These are phyloP conservation scores for Citrus medica DNA, from an alignment of 345 rosid genomes.

Conservation along the genomic window DNA sequence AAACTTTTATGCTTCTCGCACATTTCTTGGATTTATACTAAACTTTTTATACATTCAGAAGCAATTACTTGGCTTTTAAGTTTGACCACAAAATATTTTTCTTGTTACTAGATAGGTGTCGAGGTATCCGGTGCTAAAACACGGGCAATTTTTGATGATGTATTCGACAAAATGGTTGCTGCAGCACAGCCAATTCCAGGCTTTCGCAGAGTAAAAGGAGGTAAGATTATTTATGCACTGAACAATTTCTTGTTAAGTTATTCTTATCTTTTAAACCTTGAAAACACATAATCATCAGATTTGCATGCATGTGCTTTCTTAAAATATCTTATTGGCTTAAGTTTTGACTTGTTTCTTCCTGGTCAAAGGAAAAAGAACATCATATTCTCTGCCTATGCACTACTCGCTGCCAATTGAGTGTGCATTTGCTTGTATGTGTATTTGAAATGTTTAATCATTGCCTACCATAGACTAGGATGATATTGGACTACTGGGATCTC, in stretches of 20 bases:
- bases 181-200: slow-evolving; percentile 98
- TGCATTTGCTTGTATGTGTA: not conserved
- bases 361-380: not conserved
- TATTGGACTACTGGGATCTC: not conserved
- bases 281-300: not conserved
- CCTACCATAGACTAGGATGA: not conserved
- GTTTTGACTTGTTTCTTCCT: slow-evolving; percentile 1
- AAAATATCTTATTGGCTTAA: not conserved
- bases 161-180: slow-evolving; percentile 86
- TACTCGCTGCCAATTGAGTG: not conserved
- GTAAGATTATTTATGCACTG: slow-evolving; percentile 26
- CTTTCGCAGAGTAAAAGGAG: slow-evolving; percentile 93
- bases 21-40: not conserved
- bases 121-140: slow-evolving; percentile 70
- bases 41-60: not conserved
- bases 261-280: not conserved
- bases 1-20: not conserved
- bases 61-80: not conserved
- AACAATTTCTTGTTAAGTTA: not conserved
- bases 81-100: not conserved
- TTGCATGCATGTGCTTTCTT: not conserved
- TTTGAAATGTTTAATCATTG: not conserved
- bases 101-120: slow-evolving; percentile 47
- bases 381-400: not conserved
- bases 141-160: slow-evolving; percentile 51